Conservation (phyloP, 169 alveolate species). For the Perkinsus chesapeaki region DNA sequence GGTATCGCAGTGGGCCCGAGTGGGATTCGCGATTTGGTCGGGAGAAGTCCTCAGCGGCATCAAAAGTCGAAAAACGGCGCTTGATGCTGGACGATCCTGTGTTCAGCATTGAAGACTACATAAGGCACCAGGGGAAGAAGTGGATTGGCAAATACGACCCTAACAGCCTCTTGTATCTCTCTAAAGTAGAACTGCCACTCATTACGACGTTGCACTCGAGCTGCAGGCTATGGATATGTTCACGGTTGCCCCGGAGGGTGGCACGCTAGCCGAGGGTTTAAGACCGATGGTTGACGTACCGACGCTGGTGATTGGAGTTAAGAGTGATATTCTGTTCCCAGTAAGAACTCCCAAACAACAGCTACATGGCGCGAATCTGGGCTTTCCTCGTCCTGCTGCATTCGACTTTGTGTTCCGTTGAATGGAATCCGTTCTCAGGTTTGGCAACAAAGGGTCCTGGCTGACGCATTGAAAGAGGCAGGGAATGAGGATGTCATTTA, state of each 20-base stretch:
- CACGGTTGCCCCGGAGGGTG: background rate
- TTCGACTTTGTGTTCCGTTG: background rate
- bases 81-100: slow-evolving; percentile 6
- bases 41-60: background rate
- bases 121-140: slow-evolving; percentile 24
- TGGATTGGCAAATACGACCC: slow-evolving; percentile 24
- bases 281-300: slow-evolving; percentile 10
- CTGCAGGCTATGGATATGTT: slow-evolving; percentile 28
- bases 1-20: slow-evolving; percentile 30
- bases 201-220: background rate
- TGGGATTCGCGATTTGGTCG: slow-evolving; percentile 27
- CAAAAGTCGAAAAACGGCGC: background rate
- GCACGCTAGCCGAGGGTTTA: background rate
- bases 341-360: background rate
- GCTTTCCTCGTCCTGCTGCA: background rate
- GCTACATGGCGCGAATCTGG: background rate
- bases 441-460: slow-evolving; percentile 20
- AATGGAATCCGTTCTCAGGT: background rate
- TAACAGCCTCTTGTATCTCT: slow-evolving; percentile 17
- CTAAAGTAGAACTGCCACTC: slow-evolving; percentile 13
- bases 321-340: slow-evolving; percentile 22
- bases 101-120: slow-evolving; percentile 20
- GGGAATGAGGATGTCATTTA: slow-evolving; percentile 19
- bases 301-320: slow-evolving; percentile 20
- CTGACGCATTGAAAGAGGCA: background rate